Percentiles rank a stretch among this genome's conserved stretches.
phyloP scores from a whole-genome alignment of 306 rosid genomes.

The Crotalaria pallida region DNA sequence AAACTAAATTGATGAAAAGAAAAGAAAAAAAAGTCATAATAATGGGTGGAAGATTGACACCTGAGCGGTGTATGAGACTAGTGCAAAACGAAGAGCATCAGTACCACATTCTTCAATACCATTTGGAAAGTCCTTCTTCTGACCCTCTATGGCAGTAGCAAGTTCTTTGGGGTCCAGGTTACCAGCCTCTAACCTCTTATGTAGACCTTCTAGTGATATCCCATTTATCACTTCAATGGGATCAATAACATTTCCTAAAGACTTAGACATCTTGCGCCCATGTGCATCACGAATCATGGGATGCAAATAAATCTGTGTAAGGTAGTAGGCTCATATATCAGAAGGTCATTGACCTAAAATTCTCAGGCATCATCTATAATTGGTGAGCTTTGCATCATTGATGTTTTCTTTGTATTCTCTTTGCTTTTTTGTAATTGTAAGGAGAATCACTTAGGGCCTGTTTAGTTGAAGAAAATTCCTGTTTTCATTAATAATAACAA shows the following conservation, averaged over 20 bases:
- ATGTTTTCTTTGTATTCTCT: neutral
- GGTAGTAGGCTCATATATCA: slow-evolving; percentile 7
- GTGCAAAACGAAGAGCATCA: slow-evolving; percentile 94
- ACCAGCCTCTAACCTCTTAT: slow-evolving; percentile 77
- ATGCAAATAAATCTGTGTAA: slow-evolving; percentile 79
- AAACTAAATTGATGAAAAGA: neutral
- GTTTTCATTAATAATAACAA: too few relatives aligned
- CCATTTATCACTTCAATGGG: slow-evolving; percentile 93
- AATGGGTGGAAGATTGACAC: slow-evolving; percentile 30
- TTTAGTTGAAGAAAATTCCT: too few relatives aligned
- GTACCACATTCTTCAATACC: slow-evolving; percentile 95
- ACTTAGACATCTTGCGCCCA: slow-evolving; percentile 98
- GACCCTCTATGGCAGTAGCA: slow-evolving; percentile 74
- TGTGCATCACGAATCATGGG: slow-evolving; percentile 99
- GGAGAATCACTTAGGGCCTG: neutral
- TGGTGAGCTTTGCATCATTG: slow-evolving; percentile 2
- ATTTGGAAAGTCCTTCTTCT: slow-evolving; percentile 80
- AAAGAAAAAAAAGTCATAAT: neutral
- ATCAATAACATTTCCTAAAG: slow-evolving; percentile 94
- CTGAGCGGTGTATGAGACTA: slow-evolving; percentile 93
- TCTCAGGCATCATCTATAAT: neutral
- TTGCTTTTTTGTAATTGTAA: neutral
- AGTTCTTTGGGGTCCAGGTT: slow-evolving; percentile 87
- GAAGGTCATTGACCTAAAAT: slow-evolving; percentile 2
- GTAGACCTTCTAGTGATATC: slow-evolving; percentile 69